Percentiles rank a stretch among this genome's conserved stretches.
Conservation (phyloP, 2,329 filamentous ascomycete genomes). For the Tolypocladium tundrense region DNA sequence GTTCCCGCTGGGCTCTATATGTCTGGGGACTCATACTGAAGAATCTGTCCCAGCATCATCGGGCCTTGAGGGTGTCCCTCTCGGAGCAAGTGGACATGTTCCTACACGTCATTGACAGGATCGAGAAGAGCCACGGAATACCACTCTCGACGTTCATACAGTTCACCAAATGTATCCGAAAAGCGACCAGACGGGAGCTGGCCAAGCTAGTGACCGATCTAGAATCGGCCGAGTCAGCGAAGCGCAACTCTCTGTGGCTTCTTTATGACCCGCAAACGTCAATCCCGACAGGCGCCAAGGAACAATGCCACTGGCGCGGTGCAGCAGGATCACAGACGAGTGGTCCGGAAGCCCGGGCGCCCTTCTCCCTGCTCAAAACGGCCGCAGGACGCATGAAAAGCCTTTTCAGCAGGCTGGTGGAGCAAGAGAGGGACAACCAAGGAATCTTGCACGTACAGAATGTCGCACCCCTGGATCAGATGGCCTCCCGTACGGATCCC, state of each 20-base stretch:
- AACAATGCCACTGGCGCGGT: not conserved
- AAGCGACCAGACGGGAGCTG: constrained; percentile 12
- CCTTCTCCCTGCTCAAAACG: constrained; percentile 7
- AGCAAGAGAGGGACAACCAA: constrained; percentile 12
- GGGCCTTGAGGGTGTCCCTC: constrained; percentile 14
- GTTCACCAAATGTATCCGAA: constrained; percentile 12
- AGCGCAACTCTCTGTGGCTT: not conserved
- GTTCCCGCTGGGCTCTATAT: constrained; percentile 16
- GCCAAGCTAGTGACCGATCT: constrained; percentile 9
- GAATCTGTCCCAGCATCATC: constrained; percentile 18
- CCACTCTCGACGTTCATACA: constrained; percentile 10
- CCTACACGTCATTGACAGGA: constrained; percentile 14
- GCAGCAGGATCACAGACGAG: not conserved
- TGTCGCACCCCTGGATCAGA: constrained; percentile 20
- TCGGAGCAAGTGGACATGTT: constrained; percentile 19
- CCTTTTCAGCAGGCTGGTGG: constrained; percentile 15
- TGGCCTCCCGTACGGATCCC: constrained; percentile 21
- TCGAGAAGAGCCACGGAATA: constrained; percentile 15
- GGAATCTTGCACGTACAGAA: constrained; percentile 8
- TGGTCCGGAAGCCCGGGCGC: not conserved
- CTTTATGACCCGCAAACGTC: not conserved
- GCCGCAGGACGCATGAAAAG: constrained; percentile 14
- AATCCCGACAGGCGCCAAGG: not conserved
- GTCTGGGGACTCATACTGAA: constrained; percentile 25
- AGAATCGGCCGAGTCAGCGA: constrained; percentile 5